Evolutionary conservation across 2,329 filamentous ascomycete species (phyloP), one percentile per base, ranked within the genome.

Genomic region (Aspergillus tamarii): DNA sequence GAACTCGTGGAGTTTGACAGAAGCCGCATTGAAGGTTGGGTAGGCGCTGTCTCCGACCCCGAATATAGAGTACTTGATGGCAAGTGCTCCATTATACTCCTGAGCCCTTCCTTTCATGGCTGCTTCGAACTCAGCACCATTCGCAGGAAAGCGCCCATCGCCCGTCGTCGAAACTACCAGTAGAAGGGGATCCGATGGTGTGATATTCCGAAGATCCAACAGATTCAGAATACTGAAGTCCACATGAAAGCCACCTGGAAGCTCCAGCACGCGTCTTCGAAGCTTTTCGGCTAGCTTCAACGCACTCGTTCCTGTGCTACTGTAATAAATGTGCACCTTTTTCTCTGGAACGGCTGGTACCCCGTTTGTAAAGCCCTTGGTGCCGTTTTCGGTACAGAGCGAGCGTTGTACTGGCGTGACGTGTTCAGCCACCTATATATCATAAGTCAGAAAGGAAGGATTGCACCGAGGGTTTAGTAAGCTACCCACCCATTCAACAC

Each of bases 31-130:
- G 48, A 43, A 60, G 9, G 39, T 60, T 4, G 58, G 48, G 39
- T 54, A 60, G 28, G 58, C 58, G 23, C 58, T 60, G 30, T 60
- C 58, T 8, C 58, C 58, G 5, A 60, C 58, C 1, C 58, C 58
- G 32, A 60, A 60, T 7, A 60, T 53, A 5, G 50, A 53, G 16
- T 30, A 53, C 23, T 32, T 53, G 26, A 53, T 8, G 9, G 50
- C 26, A 19, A n/a, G 10, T 11, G 16, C 16, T 7, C 48, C 11
- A 34, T 30, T 11, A 36, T 21, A 34, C 36, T 28, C 14, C n/a
- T 34, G 11, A 7, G 28, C 26, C 4, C 32, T 28, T 3, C 54
- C 58, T 2, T 36, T 14, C 14, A 30, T 54, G 4, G 23, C 34
- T 1, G 48, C 41, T 26, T 54, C 58, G 45, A 60, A 53, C 4